phyloP scores from a whole-genome alignment of 139 green algal genomes.

The Chlorella sp. region DNA sequence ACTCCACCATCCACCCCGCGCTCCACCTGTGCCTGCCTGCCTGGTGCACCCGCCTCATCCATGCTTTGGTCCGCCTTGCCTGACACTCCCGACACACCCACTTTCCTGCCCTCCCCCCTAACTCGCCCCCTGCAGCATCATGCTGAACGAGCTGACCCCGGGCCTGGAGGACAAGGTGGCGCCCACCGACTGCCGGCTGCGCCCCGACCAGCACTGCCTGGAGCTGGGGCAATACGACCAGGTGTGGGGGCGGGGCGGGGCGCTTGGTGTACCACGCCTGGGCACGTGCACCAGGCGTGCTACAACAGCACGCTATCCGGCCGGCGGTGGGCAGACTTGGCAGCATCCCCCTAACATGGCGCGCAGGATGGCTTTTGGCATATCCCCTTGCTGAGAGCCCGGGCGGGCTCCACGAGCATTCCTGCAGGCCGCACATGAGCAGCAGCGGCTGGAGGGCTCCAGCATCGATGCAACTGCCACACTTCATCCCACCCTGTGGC shows the following conservation, averaged over 20 bases:
- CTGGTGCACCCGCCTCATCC: too few relatives aligned
- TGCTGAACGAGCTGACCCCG: slow-evolving; percentile 86
- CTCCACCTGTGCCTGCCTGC: background rate
- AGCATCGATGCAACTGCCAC: too few relatives aligned
- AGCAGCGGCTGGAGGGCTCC: too few relatives aligned
- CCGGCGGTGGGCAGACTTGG: too few relatives aligned
- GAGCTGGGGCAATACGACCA: slow-evolving; percentile 72
- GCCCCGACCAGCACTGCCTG: slow-evolving; percentile 75
- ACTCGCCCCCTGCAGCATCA: slow-evolving; percentile 54
- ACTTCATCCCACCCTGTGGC: background rate
- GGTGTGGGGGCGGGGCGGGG: slow-evolving; percentile 9
- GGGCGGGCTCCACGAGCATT: too few relatives aligned
- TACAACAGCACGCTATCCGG: too few relatives aligned
- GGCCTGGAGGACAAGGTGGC: slow-evolving; percentile 60
- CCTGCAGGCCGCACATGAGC: too few relatives aligned
- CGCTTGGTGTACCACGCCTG: background rate
- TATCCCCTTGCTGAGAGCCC: too few relatives aligned
- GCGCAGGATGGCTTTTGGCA: too few relatives aligned
- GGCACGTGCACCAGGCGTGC: too few relatives aligned
- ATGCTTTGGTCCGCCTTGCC: background rate
- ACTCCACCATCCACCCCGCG: too few relatives aligned
- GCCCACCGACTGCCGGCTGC: slow-evolving; percentile 82
- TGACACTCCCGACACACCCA: background rate
- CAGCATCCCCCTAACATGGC: too few relatives aligned
- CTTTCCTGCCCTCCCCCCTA: background rate